Evolutionary conservation across 202 grass and related monocot genomes (phyloP), one percentile per base, ranked within the genome.

Genomic region (Saccharum hybrid): DNA sequence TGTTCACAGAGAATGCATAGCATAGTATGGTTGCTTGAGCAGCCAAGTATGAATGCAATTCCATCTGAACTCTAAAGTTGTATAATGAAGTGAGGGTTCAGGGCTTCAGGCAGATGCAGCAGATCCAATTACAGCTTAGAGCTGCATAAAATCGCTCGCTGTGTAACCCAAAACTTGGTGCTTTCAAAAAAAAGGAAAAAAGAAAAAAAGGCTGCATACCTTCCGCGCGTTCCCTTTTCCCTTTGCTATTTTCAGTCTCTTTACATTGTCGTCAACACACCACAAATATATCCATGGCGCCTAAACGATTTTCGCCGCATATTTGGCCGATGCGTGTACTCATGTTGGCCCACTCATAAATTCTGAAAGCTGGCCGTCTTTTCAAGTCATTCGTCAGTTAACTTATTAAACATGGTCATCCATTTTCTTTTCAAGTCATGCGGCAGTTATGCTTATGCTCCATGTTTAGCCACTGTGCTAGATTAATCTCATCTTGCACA

Each of bases 271-370:
- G 73, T 73, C 36, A 41, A 62, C 60, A 78, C 28, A 7, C 10
- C 18, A 12, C 12, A 67, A 1, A 42, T 78, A 33, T 62, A 22
- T 7, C 14, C 56, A n/a, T 38, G 14, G 59, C 4, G 10, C n/a
- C 7, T 15, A 52, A 23, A 12, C 18, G 0, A 61, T 21, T 69
- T 42, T 59, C 22, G 33, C 41, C 21, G 38, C 14, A 76, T 45
- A 85, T 65, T 61, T 78, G 34, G 3, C 5, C 3, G 12, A 48
- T 48, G 71, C 77, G 57, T 76, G 63, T 81, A 75, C 71, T 49
- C 30, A 10, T 61, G 60, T 4, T 71, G 68, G 40, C 6, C 68
- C 68, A 71, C 40, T 46, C 8, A 16, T 19, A 73, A 52, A 10
- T n/a, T 74, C 71, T 54, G 71, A 74, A 74, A 74, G 71, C 2